These are phyloP conservation scores for Inonotus hispidus DNA, from an alignment of 1,284 basidiomycete genomes.

Conservation along the genomic window DNA sequence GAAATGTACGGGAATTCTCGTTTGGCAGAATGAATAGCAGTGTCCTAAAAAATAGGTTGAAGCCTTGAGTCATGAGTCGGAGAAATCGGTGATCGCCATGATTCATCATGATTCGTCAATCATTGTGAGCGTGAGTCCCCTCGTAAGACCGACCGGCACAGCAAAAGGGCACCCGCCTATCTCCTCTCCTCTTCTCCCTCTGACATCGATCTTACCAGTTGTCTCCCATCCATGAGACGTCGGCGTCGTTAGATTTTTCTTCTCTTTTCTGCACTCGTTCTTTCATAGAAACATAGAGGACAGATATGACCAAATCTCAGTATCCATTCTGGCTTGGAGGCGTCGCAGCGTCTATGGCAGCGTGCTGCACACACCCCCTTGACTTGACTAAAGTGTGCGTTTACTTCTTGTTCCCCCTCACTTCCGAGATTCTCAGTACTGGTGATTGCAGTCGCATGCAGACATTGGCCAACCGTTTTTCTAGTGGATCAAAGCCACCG, in stretches of 20 bases:
- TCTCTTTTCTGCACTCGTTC: not conserved
- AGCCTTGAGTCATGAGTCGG: too few species aligned
- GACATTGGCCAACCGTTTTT: constrained; percentile 41
- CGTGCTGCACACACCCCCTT: constrained; percentile 80
- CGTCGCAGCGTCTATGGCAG: constrained; percentile 46
- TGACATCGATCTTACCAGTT: not conserved
- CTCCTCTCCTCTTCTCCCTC: not conserved
- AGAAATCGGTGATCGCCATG: not conserved
- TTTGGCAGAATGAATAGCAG: too few species aligned
- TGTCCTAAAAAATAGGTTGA: not conserved
- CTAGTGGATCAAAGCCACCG: constrained; percentile 37
- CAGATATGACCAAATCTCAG: constrained; percentile 8
- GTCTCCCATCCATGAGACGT: constrained; percentile 13
- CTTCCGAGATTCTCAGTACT: constrained; percentile 7
- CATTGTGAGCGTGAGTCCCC: too few species aligned
- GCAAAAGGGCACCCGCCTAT: not conserved
- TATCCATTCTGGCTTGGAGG: constrained; percentile 15
- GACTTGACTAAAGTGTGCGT: constrained; percentile 81
- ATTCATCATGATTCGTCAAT: not conserved
- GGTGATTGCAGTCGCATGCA: constrained; percentile 61
- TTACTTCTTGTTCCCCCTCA: constrained; percentile 7
- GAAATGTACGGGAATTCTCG: too few species aligned
- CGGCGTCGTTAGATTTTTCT: constrained; percentile 9
- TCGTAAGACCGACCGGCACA: not conserved
- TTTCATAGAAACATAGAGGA: not conserved